Evolutionary conservation across 805 yeast species (phyloP).

Genomic region (Saccharomycopsis lassenensis): DNA sequence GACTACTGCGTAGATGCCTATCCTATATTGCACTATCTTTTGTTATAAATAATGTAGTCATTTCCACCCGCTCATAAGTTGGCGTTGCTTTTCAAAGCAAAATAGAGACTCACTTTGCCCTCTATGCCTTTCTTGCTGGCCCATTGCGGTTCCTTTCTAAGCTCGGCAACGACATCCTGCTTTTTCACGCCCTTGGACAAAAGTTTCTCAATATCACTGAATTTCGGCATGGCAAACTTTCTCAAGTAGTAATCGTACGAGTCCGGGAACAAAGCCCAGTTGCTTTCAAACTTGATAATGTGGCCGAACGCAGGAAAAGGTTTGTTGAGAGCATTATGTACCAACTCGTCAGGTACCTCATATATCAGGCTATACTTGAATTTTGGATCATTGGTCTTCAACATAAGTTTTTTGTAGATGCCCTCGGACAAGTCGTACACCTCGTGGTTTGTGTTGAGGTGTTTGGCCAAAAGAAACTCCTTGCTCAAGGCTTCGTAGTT

Average conservation of each 20-base stretch:
- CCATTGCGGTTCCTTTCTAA: neutral
- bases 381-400: constrained; percentile 45
- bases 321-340: constrained; percentile 5
- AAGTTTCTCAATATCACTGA: no score
- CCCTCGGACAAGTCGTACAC: constrained; percentile 55
- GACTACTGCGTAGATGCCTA: no score
- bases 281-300: constrained; percentile 7
- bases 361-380: constrained; percentile 35
- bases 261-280: constrained; percentile 11
- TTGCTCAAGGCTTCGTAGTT: constrained; percentile 56
- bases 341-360: constrained; percentile 20
- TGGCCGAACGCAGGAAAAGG: constrained; percentile 9
- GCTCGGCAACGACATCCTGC: no score
- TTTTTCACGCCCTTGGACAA: no score
- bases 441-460: constrained; percentile 48
- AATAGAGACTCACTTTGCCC: constrained; percentile 1
- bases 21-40: no score
- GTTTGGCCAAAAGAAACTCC: constrained; percentile 69
- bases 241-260: constrained; percentile 10
- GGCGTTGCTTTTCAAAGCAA: neutral
- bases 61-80: no score
- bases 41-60: no score
- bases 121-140: constrained; percentile 5
- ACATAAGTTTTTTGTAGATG: constrained; percentile 52
- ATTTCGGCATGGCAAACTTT: constrained; percentile 11